Evolutionary conservation across 257 asterid genomes (phyloP).

Genomic region (Handroanthus guayacan): DNA sequence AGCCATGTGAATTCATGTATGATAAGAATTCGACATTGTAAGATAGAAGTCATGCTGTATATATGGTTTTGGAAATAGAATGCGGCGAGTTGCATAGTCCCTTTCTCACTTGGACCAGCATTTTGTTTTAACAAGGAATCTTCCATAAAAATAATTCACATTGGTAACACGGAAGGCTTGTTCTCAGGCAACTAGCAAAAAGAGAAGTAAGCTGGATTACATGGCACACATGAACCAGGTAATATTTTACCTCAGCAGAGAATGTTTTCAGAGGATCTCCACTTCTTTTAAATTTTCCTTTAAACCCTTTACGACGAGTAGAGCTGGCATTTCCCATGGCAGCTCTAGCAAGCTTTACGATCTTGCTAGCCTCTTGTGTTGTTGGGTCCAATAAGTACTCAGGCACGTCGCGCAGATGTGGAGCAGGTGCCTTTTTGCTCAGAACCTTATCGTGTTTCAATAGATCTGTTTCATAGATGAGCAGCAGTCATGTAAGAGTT

Average conservation of each 20-base stretch:
- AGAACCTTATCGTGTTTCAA: conserved; percentile 86
- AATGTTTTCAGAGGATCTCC: conserved; percentile 85
- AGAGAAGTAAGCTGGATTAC: neutral
- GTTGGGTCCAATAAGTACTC: conserved; percentile 89
- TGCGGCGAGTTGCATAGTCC: neutral
- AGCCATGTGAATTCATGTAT: neutral
- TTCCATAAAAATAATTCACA: neutral
- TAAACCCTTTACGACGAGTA: conserved; percentile 60
- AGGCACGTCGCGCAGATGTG: conserved; percentile 82
- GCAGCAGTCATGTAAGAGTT: conserved; percentile 24
- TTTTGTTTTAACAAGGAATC: neutral
- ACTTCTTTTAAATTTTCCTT: conserved; percentile 68
- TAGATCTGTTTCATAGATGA: conserved; percentile 61
- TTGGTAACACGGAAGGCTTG: neutral
- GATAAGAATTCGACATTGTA: neutral
- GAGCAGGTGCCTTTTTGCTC: conserved; percentile 86
- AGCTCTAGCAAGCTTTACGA: conserved; percentile 89
- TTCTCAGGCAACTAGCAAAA: conserved; percentile 22
- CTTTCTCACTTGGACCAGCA: neutral
- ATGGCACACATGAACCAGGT: neutral
- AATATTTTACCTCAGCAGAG: conserved; percentile 74
- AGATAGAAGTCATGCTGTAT: neutral
- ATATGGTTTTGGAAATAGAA: neutral
- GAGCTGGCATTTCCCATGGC: conserved; percentile 78
- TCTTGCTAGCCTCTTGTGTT: conserved; percentile 96